phyloP scores from a whole-genome alignment of 805 yeast species.

The Candida boidinii region DNA sequence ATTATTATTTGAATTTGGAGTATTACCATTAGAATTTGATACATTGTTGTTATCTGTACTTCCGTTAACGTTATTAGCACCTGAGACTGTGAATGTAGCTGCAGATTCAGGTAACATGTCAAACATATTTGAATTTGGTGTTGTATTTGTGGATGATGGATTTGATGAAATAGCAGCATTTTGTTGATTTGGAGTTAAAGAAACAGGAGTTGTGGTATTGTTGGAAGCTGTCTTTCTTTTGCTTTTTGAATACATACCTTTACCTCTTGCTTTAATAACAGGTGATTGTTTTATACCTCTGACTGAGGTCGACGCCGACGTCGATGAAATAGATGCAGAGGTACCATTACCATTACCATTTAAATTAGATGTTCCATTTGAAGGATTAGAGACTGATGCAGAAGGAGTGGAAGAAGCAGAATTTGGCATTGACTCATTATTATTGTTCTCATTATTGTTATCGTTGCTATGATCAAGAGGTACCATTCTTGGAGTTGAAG shows the following conservation, averaged over 20 bases:
- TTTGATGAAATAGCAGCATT: too few relatives aligned
- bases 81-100: slow-evolving; percentile 8
- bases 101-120: slow-evolving; percentile 27
- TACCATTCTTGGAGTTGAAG: slow-evolving; percentile 29
- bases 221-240: background rate
- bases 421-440: too few relatives aligned
- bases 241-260: slow-evolving; percentile 2
- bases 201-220: too few relatives aligned
- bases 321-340: slow-evolving; percentile 8
- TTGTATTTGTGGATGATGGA: slow-evolving; percentile 7
- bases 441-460: slow-evolving; percentile 10
- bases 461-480: slow-evolving; percentile 26
- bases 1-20: slow-evolving; percentile 7
- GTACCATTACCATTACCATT: too few relatives aligned
- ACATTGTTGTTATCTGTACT: slow-evolving; percentile 3
- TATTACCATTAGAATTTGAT: slow-evolving; percentile 20
- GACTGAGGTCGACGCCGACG: slow-evolving; percentile 2
- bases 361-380: background rate
- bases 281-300: slow-evolving; percentile 27
- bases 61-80: background rate
- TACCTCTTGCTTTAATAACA: slow-evolving; percentile 22
- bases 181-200: too few relatives aligned
- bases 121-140: slow-evolving; percentile 10
- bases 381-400: slow-evolving; percentile 10
- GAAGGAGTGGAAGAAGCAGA: too few relatives aligned